A percentile compares a stretch with the other conserved stretches of the same genome.
These are phyloP conservation scores for Pythium phragmitis DNA, from an alignment of 352 stramenopile genomes.

Conservation along the genomic window DNA sequence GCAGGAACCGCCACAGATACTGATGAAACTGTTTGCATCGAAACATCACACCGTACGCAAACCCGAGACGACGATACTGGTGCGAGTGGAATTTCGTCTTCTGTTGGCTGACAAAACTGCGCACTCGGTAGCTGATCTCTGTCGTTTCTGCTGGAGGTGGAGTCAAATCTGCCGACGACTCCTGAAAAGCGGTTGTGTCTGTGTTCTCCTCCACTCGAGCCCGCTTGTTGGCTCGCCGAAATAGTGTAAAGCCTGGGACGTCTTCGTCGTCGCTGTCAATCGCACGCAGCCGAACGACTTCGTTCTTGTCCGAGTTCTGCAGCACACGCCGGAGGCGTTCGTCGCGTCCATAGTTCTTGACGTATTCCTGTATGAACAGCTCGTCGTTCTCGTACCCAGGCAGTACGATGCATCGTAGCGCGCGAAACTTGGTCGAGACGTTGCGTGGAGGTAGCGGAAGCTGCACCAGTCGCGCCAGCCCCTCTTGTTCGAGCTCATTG, in stretches of 20 bases:
- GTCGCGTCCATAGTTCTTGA: conserved; percentile 77
- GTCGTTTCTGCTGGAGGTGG: background rate
- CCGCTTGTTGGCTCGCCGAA: conserved; percentile 14
- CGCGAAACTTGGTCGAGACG: conserved; percentile 79
- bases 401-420: conserved; percentile 64
- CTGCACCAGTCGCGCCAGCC: conserved; percentile 53
- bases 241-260: conserved; percentile 22
- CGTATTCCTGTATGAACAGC: conserved; percentile 63
- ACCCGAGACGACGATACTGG: conserved; percentile 75
- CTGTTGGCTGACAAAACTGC: conserved; percentile 60
- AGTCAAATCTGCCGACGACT: background rate
- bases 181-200: background rate
- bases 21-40: conserved; percentile 77
- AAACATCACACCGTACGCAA: conserved; percentile 83
- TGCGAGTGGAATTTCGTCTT: conserved; percentile 54
- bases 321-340: conserved; percentile 70
- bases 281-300: conserved; percentile 53
- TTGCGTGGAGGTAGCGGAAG: conserved; percentile 67
- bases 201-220: conserved; percentile 10
- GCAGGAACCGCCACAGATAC: conserved; percentile 69
- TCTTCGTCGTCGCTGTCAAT: conserved; percentile 44
- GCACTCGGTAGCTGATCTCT: conserved; percentile 71
- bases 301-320: conserved; percentile 53
- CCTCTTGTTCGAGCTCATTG: conserved; percentile 53
- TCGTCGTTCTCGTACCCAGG: conserved; percentile 71